phyloP scores from a whole-genome alignment of 768 basidiomycete species.

The Russula griseocarnosa region DNA sequence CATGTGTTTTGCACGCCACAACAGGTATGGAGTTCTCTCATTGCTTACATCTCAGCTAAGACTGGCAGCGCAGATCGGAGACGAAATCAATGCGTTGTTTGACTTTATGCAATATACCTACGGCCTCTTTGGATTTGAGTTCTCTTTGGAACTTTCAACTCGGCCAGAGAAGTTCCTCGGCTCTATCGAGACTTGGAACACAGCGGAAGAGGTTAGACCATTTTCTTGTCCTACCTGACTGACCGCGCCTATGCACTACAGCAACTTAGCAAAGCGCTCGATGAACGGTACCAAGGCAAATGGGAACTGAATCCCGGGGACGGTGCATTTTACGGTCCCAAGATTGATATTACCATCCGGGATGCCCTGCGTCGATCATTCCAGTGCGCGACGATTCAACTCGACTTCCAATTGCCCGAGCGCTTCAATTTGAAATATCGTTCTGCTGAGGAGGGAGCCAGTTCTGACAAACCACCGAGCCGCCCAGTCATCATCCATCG shows the following conservation, averaged over 20 bases:
- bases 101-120: conserved; percentile 96
- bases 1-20: conserved; percentile 97
- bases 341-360: conserved; percentile 95
- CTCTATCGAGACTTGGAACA: conserved; percentile 82
- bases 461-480: conserved; percentile 50
- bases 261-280: conserved; percentile 82
- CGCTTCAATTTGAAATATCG: conserved; percentile 95
- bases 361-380: conserved; percentile 91
- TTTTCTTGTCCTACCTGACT: neutral
- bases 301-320: conserved; percentile 96
- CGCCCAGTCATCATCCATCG: conserved; percentile 98
- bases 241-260: conserved; percentile 32
- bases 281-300: conserved; percentile 78
- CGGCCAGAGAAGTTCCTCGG: conserved; percentile 94
- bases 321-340: conserved; percentile 99
- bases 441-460: conserved; percentile 64
- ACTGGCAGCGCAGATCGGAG: conserved; percentile 55
- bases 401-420: conserved; percentile 97
- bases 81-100: conserved; percentile 82
- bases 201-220: conserved; percentile 68
- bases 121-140: conserved; percentile 90
- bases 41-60: neutral
- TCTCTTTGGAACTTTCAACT: conserved; percentile 91
- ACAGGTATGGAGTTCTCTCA: conserved; percentile 48
- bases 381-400: conserved; percentile 98